A percentile compares a stretch with the other conserved stretches of the same genome.
Conservation (phyloP, 108 stramenopile genomes). For the Mayamaea pseudoterrestris region DNA sequence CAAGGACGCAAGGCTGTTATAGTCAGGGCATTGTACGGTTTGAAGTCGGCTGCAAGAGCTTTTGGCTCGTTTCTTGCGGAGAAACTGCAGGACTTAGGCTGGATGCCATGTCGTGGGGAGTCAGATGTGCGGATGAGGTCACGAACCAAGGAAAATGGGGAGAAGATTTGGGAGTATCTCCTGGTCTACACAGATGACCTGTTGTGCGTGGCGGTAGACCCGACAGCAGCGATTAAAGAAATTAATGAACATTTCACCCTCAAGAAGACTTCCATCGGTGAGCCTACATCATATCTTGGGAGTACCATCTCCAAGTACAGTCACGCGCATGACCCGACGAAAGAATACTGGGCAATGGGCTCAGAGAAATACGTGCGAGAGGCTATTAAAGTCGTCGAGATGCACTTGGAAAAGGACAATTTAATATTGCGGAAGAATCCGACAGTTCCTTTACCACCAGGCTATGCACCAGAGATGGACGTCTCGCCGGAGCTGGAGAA, state of each 20-base stretch:
- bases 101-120: conserved; percentile 26
- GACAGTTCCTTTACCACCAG: conserved; percentile 1
- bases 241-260: conserved; percentile 23
- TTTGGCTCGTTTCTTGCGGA: conserved; percentile 26
- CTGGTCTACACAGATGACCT: conserved; percentile 14
- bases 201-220: conserved; percentile 4
- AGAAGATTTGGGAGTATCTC: conserved; percentile 7
- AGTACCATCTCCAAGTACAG: conserved; percentile 8
- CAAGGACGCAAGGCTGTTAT: conserved; percentile 23
- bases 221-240: conserved; percentile 10
- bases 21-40: conserved; percentile 37
- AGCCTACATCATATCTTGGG: conserved; percentile 32
- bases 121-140: conserved; percentile 17
- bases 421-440: conserved; percentile 3
- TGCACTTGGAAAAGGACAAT: conserved; percentile 2
- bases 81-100: conserved; percentile 26
- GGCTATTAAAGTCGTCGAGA: conserved; percentile 26
- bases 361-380: conserved; percentile 6
- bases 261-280: conserved; percentile 26
- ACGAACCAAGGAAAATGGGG: conserved; percentile 2
- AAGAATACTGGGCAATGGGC: conserved; percentile 23
- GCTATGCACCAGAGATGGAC: conserved; percentile 11
- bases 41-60: conserved; percentile 20
- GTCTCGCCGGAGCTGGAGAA: conserved; percentile 5
- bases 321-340: conserved; percentile 1